Base-by-base conservation (phyloP, 116 monocot species). In the Trichopus zeylanicus region DNA sequence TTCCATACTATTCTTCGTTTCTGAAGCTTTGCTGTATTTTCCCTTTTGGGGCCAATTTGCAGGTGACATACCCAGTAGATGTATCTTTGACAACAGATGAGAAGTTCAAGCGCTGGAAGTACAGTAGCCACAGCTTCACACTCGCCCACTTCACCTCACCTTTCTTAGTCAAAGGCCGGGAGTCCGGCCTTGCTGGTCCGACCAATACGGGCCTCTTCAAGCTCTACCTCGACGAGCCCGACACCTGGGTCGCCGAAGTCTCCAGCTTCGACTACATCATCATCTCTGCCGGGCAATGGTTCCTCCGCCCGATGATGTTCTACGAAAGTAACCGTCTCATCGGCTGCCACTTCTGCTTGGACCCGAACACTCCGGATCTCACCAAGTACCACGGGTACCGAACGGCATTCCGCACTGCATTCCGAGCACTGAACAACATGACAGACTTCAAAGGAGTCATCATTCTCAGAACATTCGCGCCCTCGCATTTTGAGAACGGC, bases 401-500 rank as follows among this genome's bases (percentile, higher is more conserved):
- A 23, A 73, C 23, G 27, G 89, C 85, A 0, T 85, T 85, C 46
- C 64, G 65, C 23, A 70, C 82, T 0, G 78, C 79, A 0, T 61
- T 90, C 31, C 1, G 26, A 6, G 53, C 82, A 25, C 22, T 90
- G 26, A 51, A 29, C 47, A 29, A 26, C 10, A 20, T 48, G 3
- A 37, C 5, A 0, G 32, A 53, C 15, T 84, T 70, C 78, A 64
- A 51, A 26, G 89, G 85, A 28, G 25, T 47, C 30, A 59, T 62
- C 26, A 30, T 90, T 21, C 60, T 90, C 57, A 60, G 90, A 38
- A 74, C 90, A 21, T 21, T 82, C 8, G 81, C 90, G 20, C 90
- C 90, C 0, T 54, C 71, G 23, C 89, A 90, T 63, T 90, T 85
- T 29, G 89, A 90, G 57, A 67, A 68, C 9, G 89, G 89, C 10